Base-by-base conservation (phyloP, 2,329 filamentous ascomycete genomes). In the Penicillium capsulatum region DNA sequence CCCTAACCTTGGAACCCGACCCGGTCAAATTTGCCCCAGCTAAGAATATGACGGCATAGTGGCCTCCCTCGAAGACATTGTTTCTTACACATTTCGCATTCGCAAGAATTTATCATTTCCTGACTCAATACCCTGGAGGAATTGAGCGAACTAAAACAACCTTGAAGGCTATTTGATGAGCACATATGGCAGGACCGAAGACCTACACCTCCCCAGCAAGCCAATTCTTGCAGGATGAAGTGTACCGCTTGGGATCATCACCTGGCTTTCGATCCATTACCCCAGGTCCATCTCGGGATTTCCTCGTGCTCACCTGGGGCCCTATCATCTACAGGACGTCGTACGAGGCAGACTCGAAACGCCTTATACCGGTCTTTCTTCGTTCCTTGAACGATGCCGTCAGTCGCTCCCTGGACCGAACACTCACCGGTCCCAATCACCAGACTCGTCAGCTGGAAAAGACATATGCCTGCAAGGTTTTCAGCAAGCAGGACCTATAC, bases 381-480 rank as follows among this genome's bases (percentile, higher is more conserved):
- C 20, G 74, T 66, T 24, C 75, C 72, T 42, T 76, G 71, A 14
- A 86, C 65, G 9, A 86, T 74, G 38, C 86, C 73, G 60, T 86
- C 9, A 41, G 41, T 20, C 36, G 38, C 13, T 44, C 53, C 11
- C 38, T 60, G 7, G 34, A 42, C 9, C 48, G 42, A 17, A 41
- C 34, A 4, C 40, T 60, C 3, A 37, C 43, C 2, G 58, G 58
- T 17, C 49, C 51, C 4, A 36, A 45, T 2, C 44, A 58, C 2
- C 47, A 60, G 31, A 16, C 49, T 1, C 27, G 32, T 7, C 34
- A 45, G 1, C 37, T 60, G 4, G 43, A 50, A 32, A 34, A 34
- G n/a, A 48, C 48, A 5, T 61, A 60, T 26, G 39, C 54, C 9
- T 58, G 54, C 3, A 60, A 53, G 16, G 39, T 60, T 3, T 60